These are phyloP conservation scores for Malus hybrid DNA, from an alignment of 331 rosid species.

Conservation along the genomic window DNA sequence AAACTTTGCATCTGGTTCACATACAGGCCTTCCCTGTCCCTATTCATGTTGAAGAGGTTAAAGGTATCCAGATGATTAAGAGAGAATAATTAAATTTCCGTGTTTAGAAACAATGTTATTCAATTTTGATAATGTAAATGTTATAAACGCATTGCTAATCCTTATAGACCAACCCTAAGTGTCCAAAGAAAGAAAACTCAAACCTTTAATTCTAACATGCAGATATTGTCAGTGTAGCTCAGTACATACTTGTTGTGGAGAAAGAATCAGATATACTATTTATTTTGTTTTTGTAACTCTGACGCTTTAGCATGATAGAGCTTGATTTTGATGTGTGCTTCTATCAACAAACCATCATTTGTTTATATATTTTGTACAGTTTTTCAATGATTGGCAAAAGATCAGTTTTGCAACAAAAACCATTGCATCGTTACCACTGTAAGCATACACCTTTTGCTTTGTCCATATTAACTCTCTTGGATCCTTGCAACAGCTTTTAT, in stretches of 20 bases:
- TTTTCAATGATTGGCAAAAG: constrained; percentile 82
- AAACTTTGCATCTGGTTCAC: constrained; percentile 6
- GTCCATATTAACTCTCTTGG: background rate
- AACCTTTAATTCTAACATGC: constrained; percentile 19
- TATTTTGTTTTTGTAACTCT: background rate
- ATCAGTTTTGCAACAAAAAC: constrained; percentile 69
- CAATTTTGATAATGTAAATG: background rate
- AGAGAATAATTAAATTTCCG: background rate
- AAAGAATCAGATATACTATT: constrained; percentile 71
- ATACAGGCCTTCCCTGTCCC: constrained; percentile 73
- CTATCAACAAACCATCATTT: background rate
- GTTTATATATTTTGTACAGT: constrained; percentile 28
- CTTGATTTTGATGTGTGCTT: background rate
- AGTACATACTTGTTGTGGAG: constrained; percentile 79
- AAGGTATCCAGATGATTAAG: constrained; percentile 43
- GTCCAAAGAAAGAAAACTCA: background rate
- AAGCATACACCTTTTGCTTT: constrained; percentile 9
- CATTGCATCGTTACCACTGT: constrained; percentile 81
- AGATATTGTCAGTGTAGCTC: constrained; percentile 67
- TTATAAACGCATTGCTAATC: background rate
- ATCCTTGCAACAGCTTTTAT: background rate
- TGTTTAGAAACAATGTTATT: too few relatives aligned
- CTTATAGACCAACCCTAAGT: background rate
- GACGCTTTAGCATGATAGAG: background rate
- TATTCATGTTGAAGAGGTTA: constrained; percentile 71